Evolutionary conservation across 805 yeast species (phyloP), one percentile per base, ranked within the genome.

Genomic region (Naumovozyma dairenensis): DNA sequence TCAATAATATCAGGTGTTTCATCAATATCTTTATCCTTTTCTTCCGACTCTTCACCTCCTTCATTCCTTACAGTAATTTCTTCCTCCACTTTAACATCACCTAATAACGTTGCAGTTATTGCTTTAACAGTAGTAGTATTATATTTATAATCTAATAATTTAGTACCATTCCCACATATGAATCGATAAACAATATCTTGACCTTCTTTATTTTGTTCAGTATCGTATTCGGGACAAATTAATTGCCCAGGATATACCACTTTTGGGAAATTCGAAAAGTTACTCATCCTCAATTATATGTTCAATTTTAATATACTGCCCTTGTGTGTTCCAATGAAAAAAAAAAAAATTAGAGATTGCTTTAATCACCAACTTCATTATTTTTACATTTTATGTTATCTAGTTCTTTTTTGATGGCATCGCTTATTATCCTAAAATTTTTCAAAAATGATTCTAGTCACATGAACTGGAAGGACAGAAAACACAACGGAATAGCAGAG

Each of bases 241-340:
- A 78, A 71, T 46, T 85, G 94, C 0, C 96, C 95, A 1, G 96
- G 95, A n/a, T 77, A 65, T 2, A 71, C 83, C 24, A 54, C 52
- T 21, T 63, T 58, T 15, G 79, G 77, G 12, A 24, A 24, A 7
- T 24, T 24, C 5, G 13, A 8, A 24, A n/a, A n/a, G n/a, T n/a
- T n/a, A n/a, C n/a, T n/a, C n/a, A n/a, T n/a, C n/a, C n/a, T n/a
- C n/a, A n/a, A n/a, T n/a, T n/a, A n/a, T n/a, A n/a, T n/a, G n/a
- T n/a, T n/a, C n/a, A n/a, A 51, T 28, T 16, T 32, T 28, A 18
- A 29, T 27, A 16, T 22, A 18, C 14, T 5, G 25, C 10, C 7
- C 7, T 29, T 15, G 10, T 25, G 13, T 5, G 16, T 29, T 16
- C 13, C 22, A 16, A 3, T 16, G 20, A 26, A 20, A 19, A 5